Evolutionary conservation across 257 asterid species (phyloP), one percentile per base, ranked within the genome.

Genomic region (Solanum acaule): DNA sequence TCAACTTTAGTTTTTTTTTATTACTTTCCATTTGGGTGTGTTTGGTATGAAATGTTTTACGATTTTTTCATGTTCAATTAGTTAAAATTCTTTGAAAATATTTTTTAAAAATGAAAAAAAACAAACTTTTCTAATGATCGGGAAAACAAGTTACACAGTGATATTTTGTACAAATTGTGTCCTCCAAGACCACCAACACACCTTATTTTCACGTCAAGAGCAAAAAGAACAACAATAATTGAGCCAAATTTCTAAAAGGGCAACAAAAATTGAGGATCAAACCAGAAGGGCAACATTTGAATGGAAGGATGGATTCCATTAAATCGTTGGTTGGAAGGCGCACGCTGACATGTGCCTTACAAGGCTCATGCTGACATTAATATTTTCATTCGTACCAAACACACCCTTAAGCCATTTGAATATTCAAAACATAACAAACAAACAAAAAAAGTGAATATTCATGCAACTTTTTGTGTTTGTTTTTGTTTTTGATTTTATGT

Each of bases 121-220:
- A 25, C 0, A 11, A 1, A 27, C 22, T 27, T 68, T 27, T 1
- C 2, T 27, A 11, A 6, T 68, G 33, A 6, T 6, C 10, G 1
- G 4, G 0, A 29, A 3, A 70, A 70, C 0, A 70, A 70, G 11
- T 70, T 70, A 0, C 5, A 6, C 37, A 27, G 6, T 27, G 75
- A 6, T 2, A 27, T 68, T 68, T 0, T 7, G 3, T 27, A 14
- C 4, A 3, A 6, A 13, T 27, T 68, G 37, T 68, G 6, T 25
- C 18, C 0, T n/a, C 0, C 8, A 1, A 10, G 23, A n/a, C 20
- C 35, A 25, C 1, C 14, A 12, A 25, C 18, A 10, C 18, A 5
- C 34, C 16, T n/a, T 4, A 5, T 25, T 8, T 52, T 52, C 23
- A 52, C 63, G 2, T 6, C n/a, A n/a, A n/a, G n/a, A n/a, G n/a